Conservation (phyloP, 345 rosid genomes). For the Sisymbrium altissimum region DNA sequence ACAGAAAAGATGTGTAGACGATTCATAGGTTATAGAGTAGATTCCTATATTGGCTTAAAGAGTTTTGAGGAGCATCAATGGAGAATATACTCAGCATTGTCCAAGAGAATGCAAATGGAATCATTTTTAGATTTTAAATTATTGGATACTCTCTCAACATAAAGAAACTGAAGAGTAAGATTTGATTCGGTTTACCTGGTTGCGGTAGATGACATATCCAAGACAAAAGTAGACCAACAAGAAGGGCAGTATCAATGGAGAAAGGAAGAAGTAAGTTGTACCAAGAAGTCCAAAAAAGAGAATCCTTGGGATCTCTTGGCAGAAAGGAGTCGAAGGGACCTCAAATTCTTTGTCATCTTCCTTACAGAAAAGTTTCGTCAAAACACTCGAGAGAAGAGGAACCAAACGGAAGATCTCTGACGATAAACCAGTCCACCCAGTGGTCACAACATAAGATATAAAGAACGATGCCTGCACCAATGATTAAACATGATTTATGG, state of each 20-base stretch:
- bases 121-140: not conserved
- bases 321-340: slow-evolving; percentile 63
- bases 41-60: slow-evolving; percentile 18
- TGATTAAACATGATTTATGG: slow-evolving; percentile 18
- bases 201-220: slow-evolving; percentile 85
- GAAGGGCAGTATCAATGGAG: slow-evolving; percentile 87
- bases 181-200: slow-evolving; percentile 54
- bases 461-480: slow-evolving; percentile 77
- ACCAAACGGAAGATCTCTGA: slow-evolving; percentile 68
- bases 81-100: slow-evolving; percentile 26
- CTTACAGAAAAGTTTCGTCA: slow-evolving; percentile 36
- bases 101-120: slow-evolving; percentile 24
- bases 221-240: slow-evolving; percentile 73
- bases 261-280: slow-evolving; percentile 76
- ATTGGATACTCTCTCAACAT: not conserved
- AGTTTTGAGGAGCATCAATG: slow-evolving; percentile 15
- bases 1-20: not conserved
- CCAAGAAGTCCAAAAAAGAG: slow-evolving; percentile 87
- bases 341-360: slow-evolving; percentile 50
- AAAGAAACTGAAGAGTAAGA: not conserved
- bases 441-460: slow-evolving; percentile 86
- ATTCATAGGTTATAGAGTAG: slow-evolving; percentile 17
- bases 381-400: slow-evolving; percentile 52
- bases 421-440: slow-evolving; percentile 88
- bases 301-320: slow-evolving; percentile 61